phyloP scores from a whole-genome alignment of 129 eudicot species.

The Pittosporum tobira region DNA sequence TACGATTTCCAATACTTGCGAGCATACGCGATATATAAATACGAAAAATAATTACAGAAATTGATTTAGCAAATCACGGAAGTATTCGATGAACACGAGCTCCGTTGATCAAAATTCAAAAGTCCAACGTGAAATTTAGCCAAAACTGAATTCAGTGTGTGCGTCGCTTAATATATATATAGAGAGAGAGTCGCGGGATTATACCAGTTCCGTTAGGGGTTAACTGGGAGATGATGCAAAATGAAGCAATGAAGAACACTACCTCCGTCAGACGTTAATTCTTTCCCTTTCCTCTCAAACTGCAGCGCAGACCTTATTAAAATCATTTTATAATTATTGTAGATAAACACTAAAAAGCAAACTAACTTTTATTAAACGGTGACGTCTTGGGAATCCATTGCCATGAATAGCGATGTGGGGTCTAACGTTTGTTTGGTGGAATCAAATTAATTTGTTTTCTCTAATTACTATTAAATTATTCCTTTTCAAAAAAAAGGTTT shows the following conservation, averaged over 20 bases:
- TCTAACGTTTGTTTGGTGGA: too few relatives aligned
- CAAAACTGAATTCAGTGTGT: constrained; percentile 1
- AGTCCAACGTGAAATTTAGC: background rate
- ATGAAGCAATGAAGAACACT: background rate
- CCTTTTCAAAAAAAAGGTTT: too few relatives aligned
- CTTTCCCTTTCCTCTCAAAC: background rate
- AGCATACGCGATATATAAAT: background rate
- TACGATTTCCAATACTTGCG: background rate
- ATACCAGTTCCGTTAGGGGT: background rate
- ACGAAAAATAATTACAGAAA: background rate
- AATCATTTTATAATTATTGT: background rate
- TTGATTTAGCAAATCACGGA: background rate
- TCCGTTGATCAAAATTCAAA: background rate
- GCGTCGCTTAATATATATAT: background rate
- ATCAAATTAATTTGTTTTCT: background rate
- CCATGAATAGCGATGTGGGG: too few relatives aligned
- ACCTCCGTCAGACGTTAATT: background rate
- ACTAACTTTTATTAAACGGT: background rate
- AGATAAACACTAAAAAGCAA: background rate
- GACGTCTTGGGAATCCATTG: background rate
- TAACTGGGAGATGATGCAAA: background rate
- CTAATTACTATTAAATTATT: too few relatives aligned
- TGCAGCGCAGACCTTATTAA: background rate
- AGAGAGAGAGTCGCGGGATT: background rate
- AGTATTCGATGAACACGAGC: background rate